Evolutionary conservation across 73 alveolate species (phyloP).

Genomic region (Urostyla sp.): DNA sequence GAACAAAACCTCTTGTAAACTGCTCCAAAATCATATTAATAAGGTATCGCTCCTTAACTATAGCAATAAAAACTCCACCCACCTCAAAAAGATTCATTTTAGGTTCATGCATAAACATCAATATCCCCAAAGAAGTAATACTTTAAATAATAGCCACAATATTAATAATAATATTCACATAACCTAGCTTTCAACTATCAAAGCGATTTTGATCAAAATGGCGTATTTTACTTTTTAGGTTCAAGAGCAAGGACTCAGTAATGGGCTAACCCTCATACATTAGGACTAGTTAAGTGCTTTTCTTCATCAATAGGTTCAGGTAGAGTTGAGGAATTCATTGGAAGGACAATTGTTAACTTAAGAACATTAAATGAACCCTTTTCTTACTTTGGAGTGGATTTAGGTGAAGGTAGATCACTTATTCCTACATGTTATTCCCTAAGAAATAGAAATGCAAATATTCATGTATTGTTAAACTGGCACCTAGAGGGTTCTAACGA

Average conservation of each 20-base stretch:
- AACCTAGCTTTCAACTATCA: conserved; percentile 87
- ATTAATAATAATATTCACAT: too few relatives aligned
- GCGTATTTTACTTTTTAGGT: conserved; percentile 92
- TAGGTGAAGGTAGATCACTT: conserved; percentile 87
- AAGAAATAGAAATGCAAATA: conserved; percentile 88
- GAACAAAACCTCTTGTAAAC: too few relatives aligned
- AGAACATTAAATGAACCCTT: conserved; percentile 93
- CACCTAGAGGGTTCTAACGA: conserved; percentile 94
- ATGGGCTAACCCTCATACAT: conserved; percentile 91
- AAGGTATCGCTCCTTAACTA: too few relatives aligned
- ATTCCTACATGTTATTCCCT: conserved; percentile 90
- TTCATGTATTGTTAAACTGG: conserved; percentile 95
- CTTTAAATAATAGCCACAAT: too few relatives aligned
- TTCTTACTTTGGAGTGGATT: conserved; percentile 95
- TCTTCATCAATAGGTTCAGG: conserved; percentile 94
- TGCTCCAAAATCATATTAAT: too few relatives aligned
- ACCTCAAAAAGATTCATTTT: conserved; percentile 28
- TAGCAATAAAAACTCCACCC: too few relatives aligned
- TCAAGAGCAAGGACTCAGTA: conserved; percentile 79
- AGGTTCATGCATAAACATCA: conserved; percentile 35
- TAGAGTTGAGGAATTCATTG: conserved; percentile 86
- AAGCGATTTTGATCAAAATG: conserved; percentile 94
- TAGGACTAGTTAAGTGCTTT: conserved; percentile 87
- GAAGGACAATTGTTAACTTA: conserved; percentile 84
- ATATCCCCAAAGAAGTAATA: conserved; percentile 14